Evolutionary conservation across 176 grass and related monocot genomes (phyloP), one percentile per base, ranked within the genome.

Genomic region (Hsuehochloa calcarea): DNA sequence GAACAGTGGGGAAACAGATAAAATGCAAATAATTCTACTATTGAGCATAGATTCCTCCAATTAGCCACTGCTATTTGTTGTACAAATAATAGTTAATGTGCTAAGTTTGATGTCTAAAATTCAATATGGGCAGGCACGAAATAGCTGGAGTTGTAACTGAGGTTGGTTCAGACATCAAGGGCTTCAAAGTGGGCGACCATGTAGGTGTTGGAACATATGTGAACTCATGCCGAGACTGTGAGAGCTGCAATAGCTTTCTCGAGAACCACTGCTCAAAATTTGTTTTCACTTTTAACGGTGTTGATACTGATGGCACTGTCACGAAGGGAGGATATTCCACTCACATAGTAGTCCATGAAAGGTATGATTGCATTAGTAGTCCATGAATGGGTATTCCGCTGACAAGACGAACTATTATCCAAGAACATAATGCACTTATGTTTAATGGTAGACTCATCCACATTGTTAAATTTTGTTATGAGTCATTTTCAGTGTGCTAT

Each of bases 281-380:
- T 27, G 50, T 84, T 37, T 61, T 6, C 14, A 97, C 95, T 74
- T 97, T 84, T 68, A 94, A 97, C 20, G 4, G 31, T 4, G 65
- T 94, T 60, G 95, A 97, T 74, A 84, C 87, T 8, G 90, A 97
- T 74, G 95, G 92, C 10, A 84, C 86, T 46, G 78, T 94, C 16
- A 97, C 95, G 23, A 94, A 81, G 80, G 92, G 95, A 44, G 92
- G 95, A 62, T 97, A 94, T 85, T 97, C 95, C 27, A 97, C 22
- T 73, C 85, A 91, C 63, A 97, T 92, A 45, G 88, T 94, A 49
- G 95, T 94, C 37, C 73, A 72, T 70, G 78, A 97, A 59, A 92
- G 95, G 95, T 91, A 90, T 70, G 72, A 5, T 5, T 83, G 2
- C 25, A 51, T 44, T 52, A n/a, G n/a, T n/a, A n/a, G n/a, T n/a